These are phyloP conservation scores for Eucalyptus pauciflora DNA, from an alignment of 345 rosid species.

Conservation along the genomic window DNA sequence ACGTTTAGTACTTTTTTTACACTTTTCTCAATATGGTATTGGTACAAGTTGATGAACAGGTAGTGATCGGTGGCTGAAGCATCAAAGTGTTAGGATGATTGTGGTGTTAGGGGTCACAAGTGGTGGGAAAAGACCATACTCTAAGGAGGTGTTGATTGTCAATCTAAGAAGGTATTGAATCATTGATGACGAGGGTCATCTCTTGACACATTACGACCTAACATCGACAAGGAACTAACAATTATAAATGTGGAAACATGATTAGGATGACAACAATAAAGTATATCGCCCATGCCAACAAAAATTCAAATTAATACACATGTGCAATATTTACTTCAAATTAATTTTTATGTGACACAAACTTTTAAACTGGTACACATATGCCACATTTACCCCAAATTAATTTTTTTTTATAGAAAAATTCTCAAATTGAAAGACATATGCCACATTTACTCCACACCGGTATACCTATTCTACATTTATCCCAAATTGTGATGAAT, in stretches of 20 bases:
- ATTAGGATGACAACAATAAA: not conserved
- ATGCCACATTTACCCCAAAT: not conserved
- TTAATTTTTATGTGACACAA: not conserved
- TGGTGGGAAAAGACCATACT: too few species aligned
- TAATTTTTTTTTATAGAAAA: too few species aligned
- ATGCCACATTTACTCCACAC: not conserved
- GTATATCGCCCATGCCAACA: not conserved
- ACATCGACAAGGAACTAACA: not conserved
- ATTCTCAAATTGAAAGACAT: not conserved
- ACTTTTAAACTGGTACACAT: not conserved
- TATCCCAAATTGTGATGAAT: not conserved
- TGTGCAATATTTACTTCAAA: not conserved
- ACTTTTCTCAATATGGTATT: too few species aligned
- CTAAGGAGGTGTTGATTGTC: not conserved
- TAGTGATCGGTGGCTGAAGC: not conserved
- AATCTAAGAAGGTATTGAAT: not conserved
- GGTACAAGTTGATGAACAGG: too few species aligned
- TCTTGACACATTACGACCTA: fast-evolving
- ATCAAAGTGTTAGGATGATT: not conserved
- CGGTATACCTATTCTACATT: too few species aligned
- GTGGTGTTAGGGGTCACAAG: not conserved
- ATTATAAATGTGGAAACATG: not conserved
- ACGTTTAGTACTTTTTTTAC: too few species aligned
- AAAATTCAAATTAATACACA: not conserved
- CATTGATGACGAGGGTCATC: not conserved